These are phyloP conservation scores for Leishmania guyanensis DNA, from an alignment of 208 protist species.

Conservation along the genomic window DNA sequence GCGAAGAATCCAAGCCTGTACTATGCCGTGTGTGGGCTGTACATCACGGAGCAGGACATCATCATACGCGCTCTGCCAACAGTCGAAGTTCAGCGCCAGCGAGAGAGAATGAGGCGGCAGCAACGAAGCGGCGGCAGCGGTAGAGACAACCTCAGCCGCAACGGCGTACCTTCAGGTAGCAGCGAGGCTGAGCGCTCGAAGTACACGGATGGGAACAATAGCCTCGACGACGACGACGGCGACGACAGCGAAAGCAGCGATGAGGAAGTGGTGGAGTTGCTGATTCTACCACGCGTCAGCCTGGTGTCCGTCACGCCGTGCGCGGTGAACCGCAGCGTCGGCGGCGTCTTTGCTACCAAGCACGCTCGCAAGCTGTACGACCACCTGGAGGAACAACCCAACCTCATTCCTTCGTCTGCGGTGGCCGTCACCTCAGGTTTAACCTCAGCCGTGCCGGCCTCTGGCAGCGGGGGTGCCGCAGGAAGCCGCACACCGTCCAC, in stretches of 20 bases:
- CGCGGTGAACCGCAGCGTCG: constrained; percentile 25
- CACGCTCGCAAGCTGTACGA: constrained; percentile 29
- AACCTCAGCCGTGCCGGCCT: neutral
- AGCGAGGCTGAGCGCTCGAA: neutral
- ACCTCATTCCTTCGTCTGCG: neutral
- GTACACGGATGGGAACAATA: neutral
- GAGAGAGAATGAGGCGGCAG: constrained; percentile 1
- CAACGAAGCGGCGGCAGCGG: neutral
- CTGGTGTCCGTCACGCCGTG: constrained; percentile 31
- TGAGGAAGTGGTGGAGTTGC: constrained; percentile 24
- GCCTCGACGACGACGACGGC: neutral
- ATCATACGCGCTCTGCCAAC: constrained; percentile 29
- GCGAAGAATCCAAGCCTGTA: constrained; percentile 31
- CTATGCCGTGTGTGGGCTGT: constrained; percentile 34
- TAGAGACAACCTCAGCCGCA: neutral
- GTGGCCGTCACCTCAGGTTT: neutral
- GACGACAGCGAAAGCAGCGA: neutral
- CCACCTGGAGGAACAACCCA: constrained; percentile 10
- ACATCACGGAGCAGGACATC: constrained; percentile 42
- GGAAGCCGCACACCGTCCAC: neutral
- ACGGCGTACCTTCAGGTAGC: neutral
- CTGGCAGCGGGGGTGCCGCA: neutral
- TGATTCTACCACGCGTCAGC: constrained; percentile 31
- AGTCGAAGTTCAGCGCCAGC: constrained; percentile 20
- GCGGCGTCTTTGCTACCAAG: constrained; percentile 29